Conservation (phyloP, 2,329 filamentous ascomycete genomes). For the Trichoderma sp. region DNA sequence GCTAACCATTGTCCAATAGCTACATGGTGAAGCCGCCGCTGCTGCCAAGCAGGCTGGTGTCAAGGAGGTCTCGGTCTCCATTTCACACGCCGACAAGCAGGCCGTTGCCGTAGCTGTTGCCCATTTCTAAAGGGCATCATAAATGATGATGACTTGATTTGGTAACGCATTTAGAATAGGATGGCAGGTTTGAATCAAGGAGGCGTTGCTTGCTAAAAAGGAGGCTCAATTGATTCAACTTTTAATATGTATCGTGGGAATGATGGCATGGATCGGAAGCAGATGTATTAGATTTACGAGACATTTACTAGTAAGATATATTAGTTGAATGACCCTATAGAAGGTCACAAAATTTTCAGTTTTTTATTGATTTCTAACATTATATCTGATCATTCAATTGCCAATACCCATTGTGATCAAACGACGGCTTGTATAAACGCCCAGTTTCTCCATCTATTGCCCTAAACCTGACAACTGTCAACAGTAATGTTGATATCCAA, state of each 20-base stretch:
- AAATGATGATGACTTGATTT: neutral
- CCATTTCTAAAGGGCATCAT: slow-evolving; percentile 56
- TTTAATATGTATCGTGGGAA: neutral
- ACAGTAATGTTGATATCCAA: neutral
- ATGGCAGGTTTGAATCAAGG: neutral
- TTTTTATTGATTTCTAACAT: neutral
- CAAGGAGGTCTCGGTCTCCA: slow-evolving; percentile 86
- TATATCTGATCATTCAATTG: neutral
- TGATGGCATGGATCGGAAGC: neutral
- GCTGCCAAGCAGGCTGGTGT: slow-evolving; percentile 85
- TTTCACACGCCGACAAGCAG: slow-evolving; percentile 92
- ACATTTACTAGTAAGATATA: neutral
- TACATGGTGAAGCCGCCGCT: slow-evolving; percentile 78
- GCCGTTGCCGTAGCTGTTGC: slow-evolving; percentile 92
- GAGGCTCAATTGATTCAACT: neutral
- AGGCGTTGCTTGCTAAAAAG: slow-evolving; percentile 5
- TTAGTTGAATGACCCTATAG: slow-evolving; percentile 4
- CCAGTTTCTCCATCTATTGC: neutral
- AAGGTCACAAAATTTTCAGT: neutral
- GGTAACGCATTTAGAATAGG: slow-evolving; percentile 1
- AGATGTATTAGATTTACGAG: slow-evolving; percentile 6
- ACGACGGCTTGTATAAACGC: neutral
- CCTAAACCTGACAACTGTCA: neutral
- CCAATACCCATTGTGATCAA: neutral
- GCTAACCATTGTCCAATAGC: slow-evolving; percentile 54